Percentiles rank a stretch among this genome's conserved stretches.
Conservation (phyloP, 2,329 filamentous ascomycete species). For the Trichoderma asperellum region DNA sequence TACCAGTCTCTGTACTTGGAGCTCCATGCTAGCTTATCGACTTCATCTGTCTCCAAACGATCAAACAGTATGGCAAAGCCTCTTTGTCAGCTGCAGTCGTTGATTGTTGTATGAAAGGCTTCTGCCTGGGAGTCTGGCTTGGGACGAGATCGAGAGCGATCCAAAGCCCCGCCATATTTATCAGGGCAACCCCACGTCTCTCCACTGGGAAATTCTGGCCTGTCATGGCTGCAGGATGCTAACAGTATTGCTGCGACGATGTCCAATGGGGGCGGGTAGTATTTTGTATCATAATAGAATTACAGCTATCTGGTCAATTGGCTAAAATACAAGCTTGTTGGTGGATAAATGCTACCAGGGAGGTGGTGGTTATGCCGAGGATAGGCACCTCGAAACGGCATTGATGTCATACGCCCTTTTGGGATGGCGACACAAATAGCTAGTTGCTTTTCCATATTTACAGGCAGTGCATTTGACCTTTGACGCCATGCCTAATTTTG, state of each 20-base stretch:
- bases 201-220: slow-evolving; percentile 18
- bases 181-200: slow-evolving; percentile 19
- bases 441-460: background rate
- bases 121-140: background rate
- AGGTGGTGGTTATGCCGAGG: background rate
- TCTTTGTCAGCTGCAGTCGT: background rate
- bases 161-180: slow-evolving; percentile 15
- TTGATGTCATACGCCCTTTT: slow-evolving; percentile 18
- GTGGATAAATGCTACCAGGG: background rate
- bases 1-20: slow-evolving; percentile 71
- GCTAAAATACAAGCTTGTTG: background rate
- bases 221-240: background rate
- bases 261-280: background rate
- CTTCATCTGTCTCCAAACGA: background rate
- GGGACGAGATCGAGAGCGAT: slow-evolving; percentile 21
- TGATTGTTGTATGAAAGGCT: background rate
- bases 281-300: background rate
- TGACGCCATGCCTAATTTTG: background rate
- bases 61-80: background rate
- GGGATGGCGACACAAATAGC: background rate
- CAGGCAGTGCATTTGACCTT: background rate
- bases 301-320: background rate
- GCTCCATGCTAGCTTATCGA: slow-evolving; percentile 62
- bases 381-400: background rate
- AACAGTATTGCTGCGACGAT: background rate